Base-by-base conservation (phyloP, 805 yeast genomes). In the Spathaspora gorwiae region DNA sequence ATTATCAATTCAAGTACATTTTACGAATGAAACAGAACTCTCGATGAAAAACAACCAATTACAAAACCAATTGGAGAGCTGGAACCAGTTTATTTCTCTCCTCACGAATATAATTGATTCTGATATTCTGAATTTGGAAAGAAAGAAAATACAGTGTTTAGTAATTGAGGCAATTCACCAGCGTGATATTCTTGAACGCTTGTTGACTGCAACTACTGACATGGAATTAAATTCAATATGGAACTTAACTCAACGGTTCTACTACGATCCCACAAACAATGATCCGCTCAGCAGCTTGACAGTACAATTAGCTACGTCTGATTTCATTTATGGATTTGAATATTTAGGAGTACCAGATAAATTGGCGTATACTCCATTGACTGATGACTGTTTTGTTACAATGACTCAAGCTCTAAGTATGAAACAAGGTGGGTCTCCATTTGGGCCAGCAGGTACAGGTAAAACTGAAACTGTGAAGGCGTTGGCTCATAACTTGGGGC, bases 371-470 rank as follows among this genome's bases (percentile, higher is more conserved):
- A 92, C 97, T 0, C 88, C 92, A 1, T 68, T 88, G 14, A 72
- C 87, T 7, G 79, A 79, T 40, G 68, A 74, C 6, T 79, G 88
- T 46, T 88, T 77, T 57, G 59, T 83, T 7, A 68, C 90, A 0
- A 78, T 90, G 81, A 71, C 86, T 0, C 85, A 83, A 48, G 90
- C 97, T 0, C 60, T 90, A 13, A 75, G 79, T 31, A 88, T 83
- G 53, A 76, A 75, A 32, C 68, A 81, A 7, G 98, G 98, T n/a
- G 95, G 96, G 0, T 84, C 95, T 1, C 84, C 95, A 0, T 81
- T 85, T 62, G 98, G 98, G 0, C 97, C 98, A 1, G 97, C 98
- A 2, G 98, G 98, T 36, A 92, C 98, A 0, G 98, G 98, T 52
- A 92, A 92, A 59, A 92, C 98, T 0, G 98, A 92, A 59, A 76